Conservation (phyloP, 352 stramenopile species). For the Plasmopara muralis region DNA sequence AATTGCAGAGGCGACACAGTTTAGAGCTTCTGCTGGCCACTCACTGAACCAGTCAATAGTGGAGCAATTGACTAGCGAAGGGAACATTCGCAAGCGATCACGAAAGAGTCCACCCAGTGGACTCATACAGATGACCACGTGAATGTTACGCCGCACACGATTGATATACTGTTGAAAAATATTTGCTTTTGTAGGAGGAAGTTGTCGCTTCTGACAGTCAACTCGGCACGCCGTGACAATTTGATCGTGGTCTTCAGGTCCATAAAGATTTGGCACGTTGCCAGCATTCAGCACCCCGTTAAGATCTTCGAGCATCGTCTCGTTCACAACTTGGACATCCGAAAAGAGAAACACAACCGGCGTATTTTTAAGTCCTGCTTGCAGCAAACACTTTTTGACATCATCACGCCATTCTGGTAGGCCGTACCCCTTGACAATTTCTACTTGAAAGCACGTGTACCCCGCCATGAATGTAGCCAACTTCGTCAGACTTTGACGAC, state of each 20-base stretch:
- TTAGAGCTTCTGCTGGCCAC: slow-evolving; percentile 78
- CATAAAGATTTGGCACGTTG: slow-evolving; percentile 92
- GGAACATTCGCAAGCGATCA: slow-evolving; percentile 81
- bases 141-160: slow-evolving; percentile 87
- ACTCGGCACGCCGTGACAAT: slow-evolving; percentile 87
- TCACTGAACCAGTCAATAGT: slow-evolving; percentile 89
- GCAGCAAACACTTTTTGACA: slow-evolving; percentile 86
- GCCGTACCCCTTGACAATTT: slow-evolving; percentile 93
- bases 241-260: slow-evolving; percentile 86
- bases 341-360: slow-evolving; percentile 92
- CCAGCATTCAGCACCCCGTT: slow-evolving; percentile 94
- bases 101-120: slow-evolving; percentile 74
- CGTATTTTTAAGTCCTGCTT: slow-evolving; percentile 88
- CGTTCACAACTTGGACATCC: slow-evolving; percentile 92
- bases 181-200: slow-evolving; percentile 91
- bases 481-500: slow-evolving; percentile 88
- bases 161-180: slow-evolving; percentile 93
- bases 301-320: slow-evolving; percentile 94
- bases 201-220: slow-evolving; percentile 89
- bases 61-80: slow-evolving; percentile 82
- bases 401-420: slow-evolving; percentile 91
- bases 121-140: slow-evolving; percentile 88
- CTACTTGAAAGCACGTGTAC: slow-evolving; percentile 92
- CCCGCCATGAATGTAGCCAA: slow-evolving; percentile 91
- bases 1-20: slow-evolving; percentile 82